Evolutionary conservation across 768 basidiomycete genomes (phyloP).

Genomic region (Peribolospora kevripleyi): DNA sequence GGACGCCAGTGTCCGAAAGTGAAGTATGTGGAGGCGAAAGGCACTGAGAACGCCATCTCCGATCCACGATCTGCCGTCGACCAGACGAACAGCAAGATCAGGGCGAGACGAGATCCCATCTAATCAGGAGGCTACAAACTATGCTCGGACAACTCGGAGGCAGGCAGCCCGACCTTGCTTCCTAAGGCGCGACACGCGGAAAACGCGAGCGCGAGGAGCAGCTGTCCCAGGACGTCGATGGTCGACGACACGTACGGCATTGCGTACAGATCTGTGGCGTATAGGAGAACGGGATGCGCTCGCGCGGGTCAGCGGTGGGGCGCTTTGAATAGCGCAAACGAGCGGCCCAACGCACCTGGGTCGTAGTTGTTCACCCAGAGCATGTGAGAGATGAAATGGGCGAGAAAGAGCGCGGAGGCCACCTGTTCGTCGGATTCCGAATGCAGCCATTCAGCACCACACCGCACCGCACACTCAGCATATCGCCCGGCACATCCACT

Average conservation of each 20-base stretch:
- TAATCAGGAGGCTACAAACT: too few species aligned
- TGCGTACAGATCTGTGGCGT: background rate
- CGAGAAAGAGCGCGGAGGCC: background rate
- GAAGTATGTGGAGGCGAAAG: too few species aligned
- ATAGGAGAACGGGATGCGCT: background rate
- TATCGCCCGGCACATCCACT: background rate
- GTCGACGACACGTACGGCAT: constrained; percentile 11
- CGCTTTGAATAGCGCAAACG: background rate
- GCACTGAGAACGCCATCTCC: too few species aligned
- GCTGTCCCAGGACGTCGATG: constrained; percentile 12
- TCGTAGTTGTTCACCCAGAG: constrained; percentile 14
- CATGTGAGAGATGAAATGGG: constrained; percentile 3
- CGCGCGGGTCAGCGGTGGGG: background rate
- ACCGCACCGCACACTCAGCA: background rate
- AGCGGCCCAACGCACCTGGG: constrained; percentile 8
- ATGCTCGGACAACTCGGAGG: too few species aligned
- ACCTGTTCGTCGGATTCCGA: background rate
- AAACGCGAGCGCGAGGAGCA: constrained; percentile 6
- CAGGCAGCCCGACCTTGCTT: too few species aligned
- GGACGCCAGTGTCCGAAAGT: too few species aligned
- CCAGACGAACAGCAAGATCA: too few species aligned
- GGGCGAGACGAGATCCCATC: too few species aligned
- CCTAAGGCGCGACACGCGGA: too few species aligned
- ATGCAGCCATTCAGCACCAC: constrained; percentile 4
- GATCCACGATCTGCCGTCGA: too few species aligned